Base-by-base conservation (phyloP, 345 rosid species). In the Kernera saxatilis region DNA sequence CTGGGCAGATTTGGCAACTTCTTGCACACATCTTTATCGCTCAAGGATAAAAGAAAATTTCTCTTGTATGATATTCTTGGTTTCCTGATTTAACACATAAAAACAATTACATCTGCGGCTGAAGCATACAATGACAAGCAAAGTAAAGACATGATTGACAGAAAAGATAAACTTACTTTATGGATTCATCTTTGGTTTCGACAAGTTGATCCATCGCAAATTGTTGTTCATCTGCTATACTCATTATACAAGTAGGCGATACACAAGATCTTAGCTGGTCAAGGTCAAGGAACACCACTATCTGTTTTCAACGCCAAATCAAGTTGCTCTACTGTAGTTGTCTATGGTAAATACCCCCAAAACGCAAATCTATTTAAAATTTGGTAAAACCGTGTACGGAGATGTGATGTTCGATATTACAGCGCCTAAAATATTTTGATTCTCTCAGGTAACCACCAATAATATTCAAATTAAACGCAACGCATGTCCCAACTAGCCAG, bases 21-120 rank as follows among this genome's bases (percentile, higher is more conserved):
- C 77, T 82, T 88, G 87, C 93, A 92, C 72, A 78, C 73, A 44
- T 91, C 97, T 78, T 82, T 81, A 50, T 84, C 92, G 52, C 87
- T 82, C 29, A 94, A 25, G 1, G 97, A 91, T 58, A 89, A 68
- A 21, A 94, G 85, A 75, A 85, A 86, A 13, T 88, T 84, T 74
- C 88, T 85, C 5, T 88, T 74, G 81, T 94, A 94, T 0, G 80
- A 75, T 46, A 87, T 76, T 71, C 66, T 87, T 11, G 71, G 30
- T 75, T 64, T 78, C 93, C 98, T 94, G 87, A 62, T 77, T 67
- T 69, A 84, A 69, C 36, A 53, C 0, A 60, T 76, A 44, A 22
- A 39, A 18, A 15, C 14, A 50, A 58, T 62, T 48, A 62, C 62
- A 23, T 69, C 62, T 8, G 37, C 25, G 5, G 26, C 19, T 39